A percentile compares a stretch with the other conserved stretches of the same genome.
These are phyloP conservation scores for Calonectria pauciramosa DNA, from an alignment of 2,329 filamentous ascomycete genomes.

Conservation along the genomic window DNA sequence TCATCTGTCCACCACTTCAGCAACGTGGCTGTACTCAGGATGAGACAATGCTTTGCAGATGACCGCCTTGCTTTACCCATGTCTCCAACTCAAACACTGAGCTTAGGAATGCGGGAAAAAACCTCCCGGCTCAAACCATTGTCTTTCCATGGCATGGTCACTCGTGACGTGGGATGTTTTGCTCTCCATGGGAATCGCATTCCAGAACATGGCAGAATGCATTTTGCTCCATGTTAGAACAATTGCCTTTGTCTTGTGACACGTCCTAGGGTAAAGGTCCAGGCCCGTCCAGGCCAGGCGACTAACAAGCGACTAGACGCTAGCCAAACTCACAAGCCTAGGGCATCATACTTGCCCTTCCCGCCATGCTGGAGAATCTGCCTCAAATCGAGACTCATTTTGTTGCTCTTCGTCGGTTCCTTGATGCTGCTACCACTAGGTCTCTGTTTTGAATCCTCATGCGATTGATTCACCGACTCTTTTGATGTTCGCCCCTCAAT, in stretches of 20 bases:
- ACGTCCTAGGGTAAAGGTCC: conserved; percentile 21
- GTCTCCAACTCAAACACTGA: background rate
- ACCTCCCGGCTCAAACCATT: background rate
- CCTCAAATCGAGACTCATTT: conserved; percentile 39
- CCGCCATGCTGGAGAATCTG: conserved; percentile 47
- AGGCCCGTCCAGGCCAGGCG: conserved; percentile 31
- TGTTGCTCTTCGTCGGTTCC: conserved; percentile 29
- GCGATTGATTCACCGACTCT: conserved; percentile 13
- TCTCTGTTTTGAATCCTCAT: conserved; percentile 14
- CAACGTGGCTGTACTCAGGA: background rate
- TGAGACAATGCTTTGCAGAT: conserved; percentile 15
- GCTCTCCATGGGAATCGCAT: conserved; percentile 34
- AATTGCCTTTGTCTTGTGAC: conserved; percentile 28
- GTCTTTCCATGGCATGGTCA: conserved; percentile 17
- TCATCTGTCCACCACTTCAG: background rate
- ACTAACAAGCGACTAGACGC: conserved; percentile 12
- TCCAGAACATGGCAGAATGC: conserved; percentile 39
- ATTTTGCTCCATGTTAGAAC: conserved; percentile 23
- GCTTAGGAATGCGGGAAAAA: background rate
- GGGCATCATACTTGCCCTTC: conserved; percentile 51
- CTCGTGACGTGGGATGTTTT: conserved; percentile 19
- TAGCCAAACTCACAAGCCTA: conserved; percentile 48
- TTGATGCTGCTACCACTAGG: background rate
- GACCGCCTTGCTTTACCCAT: conserved; percentile 7
- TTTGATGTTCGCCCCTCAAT: conserved; percentile 25